phyloP scores from a whole-genome alignment of 2,329 filamentous ascomycete genomes.

The Colletotrichum godetiae region DNA sequence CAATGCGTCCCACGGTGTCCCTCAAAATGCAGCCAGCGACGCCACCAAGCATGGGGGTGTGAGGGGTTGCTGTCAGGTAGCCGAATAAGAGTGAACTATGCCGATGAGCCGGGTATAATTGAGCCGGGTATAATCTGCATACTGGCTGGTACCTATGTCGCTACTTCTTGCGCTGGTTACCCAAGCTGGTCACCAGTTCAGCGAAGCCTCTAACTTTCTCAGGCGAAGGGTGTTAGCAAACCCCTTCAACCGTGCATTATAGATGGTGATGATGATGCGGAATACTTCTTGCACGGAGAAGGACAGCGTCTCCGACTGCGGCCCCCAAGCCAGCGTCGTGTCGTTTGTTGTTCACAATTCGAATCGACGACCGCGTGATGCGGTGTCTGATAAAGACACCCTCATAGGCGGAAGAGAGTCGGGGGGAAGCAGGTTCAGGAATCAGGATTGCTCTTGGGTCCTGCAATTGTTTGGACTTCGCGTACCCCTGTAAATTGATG shows the following conservation, averaged over 20 bases:
- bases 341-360: background rate
- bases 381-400: conserved; percentile 3
- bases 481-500: conserved; percentile 22
- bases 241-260: conserved; percentile 12
- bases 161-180: conserved; percentile 21
- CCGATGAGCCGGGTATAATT: conserved; percentile 27
- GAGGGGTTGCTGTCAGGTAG: conserved; percentile 12
- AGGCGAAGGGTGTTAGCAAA: background rate
- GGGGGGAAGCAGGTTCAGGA: conserved; percentile 1
- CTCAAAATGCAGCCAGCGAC: conserved; percentile 25
- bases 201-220: background rate
- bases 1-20: conserved; percentile 22
- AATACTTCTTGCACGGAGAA: background rate
- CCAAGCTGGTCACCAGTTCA: conserved; percentile 27
- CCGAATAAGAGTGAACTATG: conserved; percentile 11
- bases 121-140: conserved; percentile 24
- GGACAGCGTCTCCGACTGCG: background rate
- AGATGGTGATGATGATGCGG: background rate
- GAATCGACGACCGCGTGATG: conserved; percentile 2
- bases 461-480: conserved; percentile 25
- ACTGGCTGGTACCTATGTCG: conserved; percentile 20
- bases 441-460: conserved; percentile 12
- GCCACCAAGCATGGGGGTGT: conserved; percentile 15
- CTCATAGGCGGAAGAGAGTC: background rate
- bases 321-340: background rate